Conservation (phyloP, 257 asterid genomes). For the Fraxinus anomala region DNA sequence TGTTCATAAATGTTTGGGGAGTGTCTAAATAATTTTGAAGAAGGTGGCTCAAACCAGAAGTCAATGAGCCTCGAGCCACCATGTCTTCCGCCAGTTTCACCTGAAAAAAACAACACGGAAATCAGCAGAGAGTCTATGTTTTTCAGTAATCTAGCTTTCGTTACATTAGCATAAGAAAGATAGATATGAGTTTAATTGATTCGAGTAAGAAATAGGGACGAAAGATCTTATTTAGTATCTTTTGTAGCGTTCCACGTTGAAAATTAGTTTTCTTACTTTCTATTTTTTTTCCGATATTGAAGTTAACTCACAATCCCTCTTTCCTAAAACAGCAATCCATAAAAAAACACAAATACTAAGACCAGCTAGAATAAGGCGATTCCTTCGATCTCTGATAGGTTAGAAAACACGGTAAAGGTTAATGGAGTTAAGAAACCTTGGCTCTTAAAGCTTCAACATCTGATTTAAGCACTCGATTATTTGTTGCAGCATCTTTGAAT, state of each 20-base stretch:
- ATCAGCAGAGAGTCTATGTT: neutral
- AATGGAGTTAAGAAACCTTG: constrained; percentile 47
- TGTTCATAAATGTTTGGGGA: constrained; percentile 43
- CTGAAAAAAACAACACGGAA: constrained; percentile 29
- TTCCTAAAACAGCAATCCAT: too few relatives aligned
- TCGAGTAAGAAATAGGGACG: neutral
- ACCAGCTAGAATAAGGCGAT: too few relatives aligned
- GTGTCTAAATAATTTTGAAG: constrained; percentile 66
- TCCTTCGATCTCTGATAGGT: too few relatives aligned
- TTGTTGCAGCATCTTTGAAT: constrained; percentile 72
- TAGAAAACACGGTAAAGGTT: neutral
- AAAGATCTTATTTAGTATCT: neutral
- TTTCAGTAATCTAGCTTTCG: neutral
- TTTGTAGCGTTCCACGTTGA: neutral
- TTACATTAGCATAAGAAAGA: neutral
- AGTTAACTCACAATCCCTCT: too few relatives aligned
- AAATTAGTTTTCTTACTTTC: too few relatives aligned
- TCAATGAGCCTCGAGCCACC: constrained; percentile 78
- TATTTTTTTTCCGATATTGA: too few relatives aligned
- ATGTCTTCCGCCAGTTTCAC: constrained; percentile 89
- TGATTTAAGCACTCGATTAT: constrained; percentile 83
- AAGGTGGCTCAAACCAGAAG: constrained; percentile 72
- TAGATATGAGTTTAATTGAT: neutral
- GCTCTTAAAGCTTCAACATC: constrained; percentile 96
- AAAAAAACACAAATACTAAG: too few relatives aligned